These are phyloP conservation scores for Tetrahymena malaccensis DNA, from an alignment of 73 alveolate genomes.

Conservation along the genomic window DNA sequence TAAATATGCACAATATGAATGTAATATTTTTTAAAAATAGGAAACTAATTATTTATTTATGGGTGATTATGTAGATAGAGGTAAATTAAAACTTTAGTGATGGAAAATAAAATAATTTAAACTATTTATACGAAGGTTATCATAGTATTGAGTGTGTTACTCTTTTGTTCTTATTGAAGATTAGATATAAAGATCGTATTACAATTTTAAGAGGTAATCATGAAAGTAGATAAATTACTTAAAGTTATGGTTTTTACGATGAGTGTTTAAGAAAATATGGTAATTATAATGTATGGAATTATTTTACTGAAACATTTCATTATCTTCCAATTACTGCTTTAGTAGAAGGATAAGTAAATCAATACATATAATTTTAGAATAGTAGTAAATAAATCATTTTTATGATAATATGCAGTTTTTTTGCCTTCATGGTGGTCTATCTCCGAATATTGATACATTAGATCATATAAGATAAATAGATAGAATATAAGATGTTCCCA, in stretches of 20 bases:
- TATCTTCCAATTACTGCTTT: constrained; percentile 36
- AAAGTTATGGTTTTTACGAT: constrained; percentile 63
- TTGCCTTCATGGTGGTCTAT: constrained; percentile 92
- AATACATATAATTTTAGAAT: neutral
- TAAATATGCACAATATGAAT: neutral
- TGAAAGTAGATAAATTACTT: constrained; percentile 67
- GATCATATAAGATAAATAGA: constrained; percentile 78
- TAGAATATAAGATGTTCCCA: constrained; percentile 78
- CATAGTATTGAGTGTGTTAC: constrained; percentile 32
- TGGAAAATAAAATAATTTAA: neutral
- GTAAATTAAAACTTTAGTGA: neutral
- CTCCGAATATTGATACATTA: constrained; percentile 82
- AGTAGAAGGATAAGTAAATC: constrained; percentile 42
- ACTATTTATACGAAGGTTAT: constrained; percentile 14
- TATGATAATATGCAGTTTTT: constrained; percentile 3
- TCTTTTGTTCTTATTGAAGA: constrained; percentile 21
- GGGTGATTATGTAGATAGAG: constrained; percentile 66
- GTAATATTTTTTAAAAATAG: neutral
- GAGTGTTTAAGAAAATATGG: constrained; percentile 64
- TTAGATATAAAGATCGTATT: constrained; percentile 37
- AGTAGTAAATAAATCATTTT: neutral
- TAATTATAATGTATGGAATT: constrained; percentile 59
- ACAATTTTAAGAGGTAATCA: constrained; percentile 71
- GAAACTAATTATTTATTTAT: constrained; percentile 30
- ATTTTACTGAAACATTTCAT: constrained; percentile 58